Conservation (phyloP, 106 monocot species). For the Acanthochlamys bracteata region DNA sequence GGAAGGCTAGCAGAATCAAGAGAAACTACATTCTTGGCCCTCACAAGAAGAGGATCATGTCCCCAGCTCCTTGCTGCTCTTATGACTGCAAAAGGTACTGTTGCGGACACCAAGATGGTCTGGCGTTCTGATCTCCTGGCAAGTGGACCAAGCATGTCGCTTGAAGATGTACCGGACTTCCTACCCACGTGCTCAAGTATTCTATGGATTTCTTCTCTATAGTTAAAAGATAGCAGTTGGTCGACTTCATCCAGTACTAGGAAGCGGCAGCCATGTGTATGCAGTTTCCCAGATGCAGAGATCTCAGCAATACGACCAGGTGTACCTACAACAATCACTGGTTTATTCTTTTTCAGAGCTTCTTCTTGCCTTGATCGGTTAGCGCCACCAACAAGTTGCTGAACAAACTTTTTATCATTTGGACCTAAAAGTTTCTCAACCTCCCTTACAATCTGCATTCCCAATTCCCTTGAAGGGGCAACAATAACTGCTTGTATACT, state of each 20-base stretch:
- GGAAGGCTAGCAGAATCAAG: constrained; percentile 42
- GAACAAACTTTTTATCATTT: constrained; percentile 51
- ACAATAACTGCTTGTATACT: constrained; percentile 84
- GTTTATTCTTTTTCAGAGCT: constrained; percentile 91
- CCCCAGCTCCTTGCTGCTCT: constrained; percentile 88
- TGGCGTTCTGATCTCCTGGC: constrained; percentile 59
- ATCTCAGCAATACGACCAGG: constrained; percentile 96
- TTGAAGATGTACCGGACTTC: constrained; percentile 23
- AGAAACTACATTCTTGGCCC: constrained; percentile 48
- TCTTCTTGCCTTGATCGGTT: constrained; percentile 95
- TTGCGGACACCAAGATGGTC: constrained; percentile 90
- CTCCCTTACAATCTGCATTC: constrained; percentile 95
- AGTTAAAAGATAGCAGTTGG: constrained; percentile 86
- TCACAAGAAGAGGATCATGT: constrained; percentile 64
- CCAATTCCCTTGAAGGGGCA: constrained; percentile 92
- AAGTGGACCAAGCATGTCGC: constrained; percentile 29
- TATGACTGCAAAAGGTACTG: constrained; percentile 79
- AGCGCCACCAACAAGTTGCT: constrained; percentile 97
- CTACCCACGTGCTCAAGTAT: constrained; percentile 93
- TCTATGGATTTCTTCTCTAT: constrained; percentile 93
- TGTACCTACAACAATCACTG: constrained; percentile 77
- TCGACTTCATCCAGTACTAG: constrained; percentile 93
- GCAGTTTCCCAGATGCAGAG: constrained; percentile 88
- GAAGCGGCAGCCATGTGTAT: constrained; percentile 74
- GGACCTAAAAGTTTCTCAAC: constrained; percentile 74